Percentiles rank a stretch among this genome's conserved stretches.
phyloP scores from a whole-genome alignment of 768 basidiomycete species.

The Serpula lacrymans region DNA sequence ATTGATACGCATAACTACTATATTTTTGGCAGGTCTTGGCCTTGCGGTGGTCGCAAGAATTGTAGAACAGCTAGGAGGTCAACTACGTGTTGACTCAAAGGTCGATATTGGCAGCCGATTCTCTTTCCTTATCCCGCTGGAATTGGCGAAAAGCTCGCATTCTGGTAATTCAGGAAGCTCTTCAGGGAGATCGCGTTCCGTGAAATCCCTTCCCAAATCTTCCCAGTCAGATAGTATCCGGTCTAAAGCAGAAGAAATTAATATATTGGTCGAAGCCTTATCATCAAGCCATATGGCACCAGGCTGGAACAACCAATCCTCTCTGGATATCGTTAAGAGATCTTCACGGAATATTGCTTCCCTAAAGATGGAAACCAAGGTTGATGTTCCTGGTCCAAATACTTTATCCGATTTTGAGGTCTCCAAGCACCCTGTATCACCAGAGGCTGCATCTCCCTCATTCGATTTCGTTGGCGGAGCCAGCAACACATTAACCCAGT shows the following conservation, averaged over 20 bases:
- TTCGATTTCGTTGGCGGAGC: constrained; percentile 2
- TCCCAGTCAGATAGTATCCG: not conserved
- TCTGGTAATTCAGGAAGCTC: too few relatives aligned
- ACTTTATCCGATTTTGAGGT: too few relatives aligned
- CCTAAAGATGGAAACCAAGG: too few relatives aligned
- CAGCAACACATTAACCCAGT: too few relatives aligned
- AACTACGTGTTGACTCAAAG: constrained; percentile 73
- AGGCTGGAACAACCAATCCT: too few relatives aligned
- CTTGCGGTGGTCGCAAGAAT: constrained; percentile 80
- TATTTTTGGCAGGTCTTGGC: constrained; percentile 49
- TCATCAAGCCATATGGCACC: constrained; percentile 35
- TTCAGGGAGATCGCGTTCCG: constrained; percentile 9
- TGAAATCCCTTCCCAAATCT: not conserved
- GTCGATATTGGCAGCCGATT: constrained; percentile 67
- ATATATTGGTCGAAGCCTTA: constrained; percentile 48
- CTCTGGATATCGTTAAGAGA: too few relatives aligned
- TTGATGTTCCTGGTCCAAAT: too few relatives aligned
- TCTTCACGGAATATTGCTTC: too few relatives aligned
- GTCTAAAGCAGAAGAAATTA: constrained; percentile 30
- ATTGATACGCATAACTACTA: not conserved
- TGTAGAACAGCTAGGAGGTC: constrained; percentile 74
- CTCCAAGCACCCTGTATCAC: too few relatives aligned
- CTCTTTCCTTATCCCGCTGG: constrained; percentile 67
- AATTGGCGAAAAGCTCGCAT: constrained; percentile 38
- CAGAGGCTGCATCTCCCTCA: too few relatives aligned